phyloP scores from a whole-genome alignment of 2,329 filamentous ascomycete species.

The Chaetomium sp. region DNA sequence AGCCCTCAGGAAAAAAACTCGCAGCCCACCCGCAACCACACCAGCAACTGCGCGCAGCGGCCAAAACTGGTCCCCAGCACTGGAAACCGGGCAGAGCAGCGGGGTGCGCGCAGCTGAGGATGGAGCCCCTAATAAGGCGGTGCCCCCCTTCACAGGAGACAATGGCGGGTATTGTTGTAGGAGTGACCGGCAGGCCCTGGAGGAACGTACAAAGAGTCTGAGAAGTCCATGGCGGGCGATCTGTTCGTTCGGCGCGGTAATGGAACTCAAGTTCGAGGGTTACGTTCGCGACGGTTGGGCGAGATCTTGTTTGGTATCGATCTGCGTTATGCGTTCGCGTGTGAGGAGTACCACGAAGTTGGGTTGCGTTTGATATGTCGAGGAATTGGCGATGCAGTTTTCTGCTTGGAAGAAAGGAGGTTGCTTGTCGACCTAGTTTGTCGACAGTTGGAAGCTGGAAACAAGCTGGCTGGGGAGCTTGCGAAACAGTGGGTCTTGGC shows the following conservation, averaged over 20 bases:
- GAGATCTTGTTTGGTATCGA: not conserved
- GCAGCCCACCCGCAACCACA: no score
- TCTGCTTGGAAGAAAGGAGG: not conserved
- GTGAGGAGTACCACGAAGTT: not conserved
- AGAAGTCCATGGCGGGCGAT: constrained; percentile 74
- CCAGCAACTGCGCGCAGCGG: no score
- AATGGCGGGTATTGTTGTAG: not conserved
- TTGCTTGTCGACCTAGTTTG: not conserved
- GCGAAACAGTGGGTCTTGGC: constrained; percentile 21
- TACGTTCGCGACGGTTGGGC: not conserved
- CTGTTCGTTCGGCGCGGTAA: not conserved
- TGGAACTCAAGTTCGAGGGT: not conserved
- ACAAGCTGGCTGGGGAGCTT: constrained; percentile 15
- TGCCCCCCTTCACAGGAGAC: no score
- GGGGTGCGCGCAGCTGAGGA: not conserved
- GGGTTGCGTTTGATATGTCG: not conserved
- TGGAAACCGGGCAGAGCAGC: not conserved
- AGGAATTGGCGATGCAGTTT: not conserved
- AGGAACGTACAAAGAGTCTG: constrained; percentile 79
- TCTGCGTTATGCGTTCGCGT: not conserved
- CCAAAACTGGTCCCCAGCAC: no score
- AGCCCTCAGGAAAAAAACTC: not conserved
- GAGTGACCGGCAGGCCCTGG: not conserved
- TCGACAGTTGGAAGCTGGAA: not conserved
- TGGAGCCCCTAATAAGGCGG: not conserved